Percentiles rank a stretch among this genome's conserved stretches.
These are phyloP conservation scores for Lentinula novae-zelandiae DNA, from an alignment of 1,284 basidiomycete genomes.

Conservation along the genomic window DNA sequence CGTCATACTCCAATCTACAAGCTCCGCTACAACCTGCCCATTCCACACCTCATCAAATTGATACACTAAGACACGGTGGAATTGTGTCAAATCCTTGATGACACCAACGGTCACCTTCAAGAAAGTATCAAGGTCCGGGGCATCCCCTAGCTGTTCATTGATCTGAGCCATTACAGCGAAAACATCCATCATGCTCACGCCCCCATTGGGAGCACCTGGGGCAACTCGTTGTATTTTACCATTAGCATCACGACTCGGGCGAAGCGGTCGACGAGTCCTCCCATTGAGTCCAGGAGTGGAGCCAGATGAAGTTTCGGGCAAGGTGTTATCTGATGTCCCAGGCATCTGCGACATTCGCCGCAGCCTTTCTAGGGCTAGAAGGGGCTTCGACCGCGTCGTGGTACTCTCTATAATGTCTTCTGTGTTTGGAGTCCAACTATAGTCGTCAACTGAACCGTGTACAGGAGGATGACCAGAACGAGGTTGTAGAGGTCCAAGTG, in stretches of 20 bases:
- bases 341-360: constrained; percentile 40
- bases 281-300: constrained; percentile 7
- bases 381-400: constrained; percentile 67
- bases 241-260: constrained; percentile 16
- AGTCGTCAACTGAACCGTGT: constrained; percentile 32
- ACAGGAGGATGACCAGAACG: background rate
- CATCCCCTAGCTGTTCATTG: constrained; percentile 78
- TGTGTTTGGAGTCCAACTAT: constrained; percentile 45
- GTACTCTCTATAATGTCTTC: constrained; percentile 76
- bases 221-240: constrained; percentile 10
- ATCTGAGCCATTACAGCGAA: constrained; percentile 81
- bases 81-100: constrained; percentile 80
- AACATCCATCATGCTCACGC: constrained; percentile 75
- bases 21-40: constrained; percentile 78
- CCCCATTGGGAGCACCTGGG: constrained; percentile 18
- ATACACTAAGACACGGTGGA: constrained; percentile 87
- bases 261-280: constrained; percentile 15
- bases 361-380: constrained; percentile 72
- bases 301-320: background rate
- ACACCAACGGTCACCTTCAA: constrained; percentile 79
- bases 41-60: constrained; percentile 77
- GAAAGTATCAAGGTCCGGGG: constrained; percentile 69
- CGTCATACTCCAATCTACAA: constrained; percentile 81
- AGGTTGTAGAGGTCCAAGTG: background rate
- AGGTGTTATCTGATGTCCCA: background rate